Evolutionary conservation across 202 grass and related monocot species (phyloP).

Genomic region (Musa balbisiana): DNA sequence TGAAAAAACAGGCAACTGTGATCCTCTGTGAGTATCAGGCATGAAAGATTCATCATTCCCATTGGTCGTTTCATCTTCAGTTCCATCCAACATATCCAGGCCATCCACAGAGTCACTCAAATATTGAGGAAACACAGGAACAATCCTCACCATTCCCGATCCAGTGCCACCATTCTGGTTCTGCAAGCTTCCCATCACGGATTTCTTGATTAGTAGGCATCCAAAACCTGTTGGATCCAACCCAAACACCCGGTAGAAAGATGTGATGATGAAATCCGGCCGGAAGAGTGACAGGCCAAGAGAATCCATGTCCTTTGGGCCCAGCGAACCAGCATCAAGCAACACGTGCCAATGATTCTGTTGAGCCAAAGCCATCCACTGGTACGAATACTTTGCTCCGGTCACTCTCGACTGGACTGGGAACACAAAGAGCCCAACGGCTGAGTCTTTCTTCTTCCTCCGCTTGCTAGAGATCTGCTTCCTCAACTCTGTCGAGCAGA

Average conservation of each 20-base stretch:
- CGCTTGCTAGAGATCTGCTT: slow-evolving; percentile 75
- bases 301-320: slow-evolving; percentile 97
- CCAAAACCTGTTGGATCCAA: slow-evolving; percentile 87
- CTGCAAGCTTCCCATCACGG: slow-evolving; percentile 73
- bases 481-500: slow-evolving; percentile 76
- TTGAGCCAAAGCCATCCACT: slow-evolving; percentile 98
- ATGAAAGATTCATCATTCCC: slow-evolving; percentile 37
- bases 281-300: slow-evolving; percentile 81
- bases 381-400: slow-evolving; percentile 89
- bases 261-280: slow-evolving; percentile 97
- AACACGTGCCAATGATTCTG: slow-evolving; percentile 97
- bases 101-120: slow-evolving; percentile 79
- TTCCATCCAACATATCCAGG: slow-evolving; percentile 53
- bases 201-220: slow-evolving; percentile 93
- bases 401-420: slow-evolving; percentile 93
- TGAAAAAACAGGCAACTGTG: slow-evolving; percentile 81
- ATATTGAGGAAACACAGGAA: slow-evolving; percentile 79
- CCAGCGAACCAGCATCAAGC: slow-evolving; percentile 87
- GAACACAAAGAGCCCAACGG: slow-evolving; percentile 84
- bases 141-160: slow-evolving; percentile 73
- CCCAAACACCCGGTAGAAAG: slow-evolving; percentile 95
- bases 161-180: slow-evolving; percentile 59
- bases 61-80: slow-evolving; percentile 68
- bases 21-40: slow-evolving; percentile 41
- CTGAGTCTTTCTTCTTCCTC: slow-evolving; percentile 76